Evolutionary conservation across 2,329 filamentous ascomycete species (phyloP), one percentile per base, ranked within the genome.

Genomic region (Massarina eburnea): DNA sequence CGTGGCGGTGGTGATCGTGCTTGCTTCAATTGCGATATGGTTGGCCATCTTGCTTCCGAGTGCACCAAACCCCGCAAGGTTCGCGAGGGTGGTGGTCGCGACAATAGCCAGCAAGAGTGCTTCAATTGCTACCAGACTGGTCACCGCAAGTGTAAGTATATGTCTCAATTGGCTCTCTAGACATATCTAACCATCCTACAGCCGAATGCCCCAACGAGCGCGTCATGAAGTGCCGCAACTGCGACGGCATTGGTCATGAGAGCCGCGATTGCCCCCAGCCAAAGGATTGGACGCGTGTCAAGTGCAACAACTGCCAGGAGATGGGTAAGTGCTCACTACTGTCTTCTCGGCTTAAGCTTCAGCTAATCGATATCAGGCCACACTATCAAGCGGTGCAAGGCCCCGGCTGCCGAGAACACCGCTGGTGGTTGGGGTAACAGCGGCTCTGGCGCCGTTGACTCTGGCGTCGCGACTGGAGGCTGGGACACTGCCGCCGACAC

Each of bases 221-320:
- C 1, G 58, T 64, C 14, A 55, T 66, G n/a, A 67, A 65, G 54
- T 81, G 78, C 67, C 71, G 76, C 58, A 88, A 87, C 69, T 88
- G 85, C 54, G 83, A 82, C 17, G 67, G 79, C 32, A 80, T 83
- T 41, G 84, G 83, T 4, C 84, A 88, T 51, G 72, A 76, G 34
- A 67, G 73, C 51, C 73, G 72, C 15, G 77, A 81, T 3, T 83
- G 83, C 54, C 29, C 39, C 0, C 74, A 82, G 67, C 82, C 82
- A 3, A 73, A 71, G 32, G 78, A 82, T 57, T 78, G 77, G 76
- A 69, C 74, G n/a, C 76, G 79, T 7, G 73, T 84, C 47, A 78
- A 81, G 64, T 85, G 83, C 68, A 68, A 62, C 43, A 83, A 83
- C 64, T 85, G 83, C 57, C 52, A 69, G 26, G 47, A 77, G 52